Evolutionary conservation across 805 yeast genomes (phyloP).

Genomic region (Ogataea minuta): DNA sequence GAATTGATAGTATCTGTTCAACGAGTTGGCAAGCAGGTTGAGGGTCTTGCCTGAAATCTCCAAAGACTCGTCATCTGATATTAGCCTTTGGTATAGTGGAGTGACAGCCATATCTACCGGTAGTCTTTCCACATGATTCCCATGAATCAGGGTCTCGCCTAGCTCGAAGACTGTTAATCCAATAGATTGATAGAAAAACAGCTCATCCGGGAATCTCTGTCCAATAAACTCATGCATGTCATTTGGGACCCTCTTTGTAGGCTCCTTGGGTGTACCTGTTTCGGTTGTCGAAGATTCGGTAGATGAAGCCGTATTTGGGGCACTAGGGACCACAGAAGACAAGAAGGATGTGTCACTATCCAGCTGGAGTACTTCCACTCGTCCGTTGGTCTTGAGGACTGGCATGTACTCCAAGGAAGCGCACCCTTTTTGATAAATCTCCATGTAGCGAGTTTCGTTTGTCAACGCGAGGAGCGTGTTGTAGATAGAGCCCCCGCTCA

Average conservation of each 20-base stretch:
- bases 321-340: conserved; percentile 14
- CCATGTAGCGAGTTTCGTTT: conserved; percentile 44
- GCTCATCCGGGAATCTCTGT: conserved; percentile 82
- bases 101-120: conserved; percentile 63
- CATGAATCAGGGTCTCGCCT: conserved; percentile 65
- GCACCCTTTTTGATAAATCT: conserved; percentile 62
- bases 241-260: conserved; percentile 52
- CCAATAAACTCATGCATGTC: conserved; percentile 82
- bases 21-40: conserved; percentile 64
- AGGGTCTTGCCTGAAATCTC: conserved; percentile 60
- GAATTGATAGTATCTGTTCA: conserved; percentile 83
- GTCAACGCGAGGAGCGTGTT: conserved; percentile 44
- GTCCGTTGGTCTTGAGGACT: conserved; percentile 64
- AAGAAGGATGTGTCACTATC: conserved; percentile 24
- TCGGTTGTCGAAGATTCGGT: conserved; percentile 10
- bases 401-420: conserved; percentile 73
- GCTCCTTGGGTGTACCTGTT: conserved; percentile 17
- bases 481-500: conserved; percentile 44
- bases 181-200: conserved; percentile 73
- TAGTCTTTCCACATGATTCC: conserved; percentile 57
- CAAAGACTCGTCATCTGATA: conserved; percentile 43
- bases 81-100: conserved; percentile 55
- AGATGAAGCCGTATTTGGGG: conserved; percentile 14
- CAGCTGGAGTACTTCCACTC: conserved; percentile 51
- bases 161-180: conserved; percentile 69